Conservation (phyloP, 1,284 basidiomycete species). For the Ustilago curta region DNA sequence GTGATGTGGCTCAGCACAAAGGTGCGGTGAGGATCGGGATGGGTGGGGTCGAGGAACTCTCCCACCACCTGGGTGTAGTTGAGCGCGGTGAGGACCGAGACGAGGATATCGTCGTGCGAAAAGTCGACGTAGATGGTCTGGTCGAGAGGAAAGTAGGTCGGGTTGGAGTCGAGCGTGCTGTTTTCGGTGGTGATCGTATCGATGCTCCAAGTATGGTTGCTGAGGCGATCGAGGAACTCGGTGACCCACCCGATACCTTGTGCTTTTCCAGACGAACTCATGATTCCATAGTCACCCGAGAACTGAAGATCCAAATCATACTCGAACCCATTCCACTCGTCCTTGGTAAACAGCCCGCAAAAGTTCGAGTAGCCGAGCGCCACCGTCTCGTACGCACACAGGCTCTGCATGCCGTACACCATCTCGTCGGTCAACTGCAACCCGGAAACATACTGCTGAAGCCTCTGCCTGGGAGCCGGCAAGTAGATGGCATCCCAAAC, state of each 20-base stretch:
- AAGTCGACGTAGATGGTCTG: slow-evolving; percentile 65
- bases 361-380: slow-evolving; percentile 72
- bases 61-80: slow-evolving; percentile 61
- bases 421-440: slow-evolving; percentile 70
- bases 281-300: slow-evolving; percentile 77
- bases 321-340: slow-evolving; percentile 85
- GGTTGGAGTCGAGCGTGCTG: slow-evolving; percentile 52
- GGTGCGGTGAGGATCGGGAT: slow-evolving; percentile 39
- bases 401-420: slow-evolving; percentile 57
- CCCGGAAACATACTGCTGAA: slow-evolving; percentile 54
- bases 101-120: slow-evolving; percentile 61
- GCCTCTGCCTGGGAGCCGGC: slow-evolving; percentile 45
- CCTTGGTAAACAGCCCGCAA: slow-evolving; percentile 86
- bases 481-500: slow-evolving; percentile 70
- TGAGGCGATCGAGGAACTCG: slow-evolving; percentile 65
- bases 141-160: slow-evolving; percentile 61
- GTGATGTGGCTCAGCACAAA: slow-evolving; percentile 57
- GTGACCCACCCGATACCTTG: slow-evolving; percentile 84
- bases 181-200: slow-evolving; percentile 60
- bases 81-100: slow-evolving; percentile 61
- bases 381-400: slow-evolving; percentile 70
- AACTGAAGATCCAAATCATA: slow-evolving; percentile 74
- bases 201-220: slow-evolving; percentile 39
- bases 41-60: slow-evolving; percentile 47
- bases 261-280: slow-evolving; percentile 80